phyloP scores from a whole-genome alignment of 164 flowering plant genomes.

The Echeveria elegans region DNA sequence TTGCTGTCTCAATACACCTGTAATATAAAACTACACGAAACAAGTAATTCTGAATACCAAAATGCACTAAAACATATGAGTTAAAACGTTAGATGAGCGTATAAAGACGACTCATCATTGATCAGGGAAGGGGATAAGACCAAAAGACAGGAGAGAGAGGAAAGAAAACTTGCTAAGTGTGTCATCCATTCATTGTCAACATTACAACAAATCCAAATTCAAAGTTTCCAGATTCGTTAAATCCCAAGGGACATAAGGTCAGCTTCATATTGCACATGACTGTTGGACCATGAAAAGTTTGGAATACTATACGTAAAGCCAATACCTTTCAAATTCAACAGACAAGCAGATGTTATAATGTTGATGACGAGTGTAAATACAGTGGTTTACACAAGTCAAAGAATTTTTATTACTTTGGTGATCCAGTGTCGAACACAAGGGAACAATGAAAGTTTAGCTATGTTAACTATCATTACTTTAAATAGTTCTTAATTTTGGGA shows the following conservation, averaged over 20 bases:
- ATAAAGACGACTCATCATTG: too few relatives aligned
- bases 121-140: background rate
- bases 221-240: conserved; percentile 76
- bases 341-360: conserved; percentile 62
- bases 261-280: background rate
- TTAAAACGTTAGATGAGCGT: background rate
- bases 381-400: too few relatives aligned
- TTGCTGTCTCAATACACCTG: too few relatives aligned
- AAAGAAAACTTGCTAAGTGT: conserved; percentile 58
- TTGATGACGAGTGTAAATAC: too few relatives aligned
- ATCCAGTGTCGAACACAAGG: too few relatives aligned
- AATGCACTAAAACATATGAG: background rate
- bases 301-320: background rate
- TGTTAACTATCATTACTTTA: too few relatives aligned
- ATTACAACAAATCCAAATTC: conserved; percentile 87
- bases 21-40: too few relatives aligned
- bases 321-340: conserved; percentile 71
- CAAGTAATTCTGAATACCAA: too few relatives aligned
- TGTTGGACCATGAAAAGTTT: background rate
- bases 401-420: too few relatives aligned
- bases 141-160: background rate
- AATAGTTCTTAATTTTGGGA: too few relatives aligned
- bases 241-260: conserved; percentile 27
- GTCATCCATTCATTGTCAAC: conserved; percentile 73
- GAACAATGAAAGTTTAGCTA: too few relatives aligned